phyloP scores from a whole-genome alignment of 2,329 filamentous ascomycete species.

The Colletotrichum gigasporum region DNA sequence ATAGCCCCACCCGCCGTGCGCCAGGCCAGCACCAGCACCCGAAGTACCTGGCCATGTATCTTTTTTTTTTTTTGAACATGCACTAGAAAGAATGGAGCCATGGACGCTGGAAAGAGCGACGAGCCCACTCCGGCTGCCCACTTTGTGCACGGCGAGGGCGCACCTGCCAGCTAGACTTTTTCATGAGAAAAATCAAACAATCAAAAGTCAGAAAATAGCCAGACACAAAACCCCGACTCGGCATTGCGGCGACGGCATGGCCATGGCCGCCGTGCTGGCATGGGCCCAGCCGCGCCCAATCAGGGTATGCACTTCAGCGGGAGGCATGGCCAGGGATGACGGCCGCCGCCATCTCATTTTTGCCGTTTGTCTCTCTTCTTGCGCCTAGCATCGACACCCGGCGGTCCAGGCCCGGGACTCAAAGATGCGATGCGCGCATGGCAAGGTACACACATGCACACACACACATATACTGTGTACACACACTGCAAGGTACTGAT shows the following conservation, averaged over 20 bases:
- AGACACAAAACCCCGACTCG: background rate
- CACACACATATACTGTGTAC: too few species aligned
- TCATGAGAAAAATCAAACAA: background rate
- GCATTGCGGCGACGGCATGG: background rate
- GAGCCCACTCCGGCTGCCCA: background rate
- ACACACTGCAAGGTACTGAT: too few species aligned
- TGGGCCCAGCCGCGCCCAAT: background rate
- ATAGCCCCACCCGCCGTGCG: background rate
- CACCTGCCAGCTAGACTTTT: background rate
- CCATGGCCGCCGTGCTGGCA: too few species aligned
- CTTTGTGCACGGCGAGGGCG: background rate
- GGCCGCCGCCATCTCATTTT: background rate
- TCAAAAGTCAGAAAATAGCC: constrained; percentile 3
- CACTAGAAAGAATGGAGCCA: background rate
- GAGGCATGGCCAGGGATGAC: constrained; percentile 19
- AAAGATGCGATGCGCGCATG: too few species aligned
- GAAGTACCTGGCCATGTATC: background rate
- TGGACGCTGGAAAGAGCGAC: background rate
- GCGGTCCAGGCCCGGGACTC: too few species aligned
- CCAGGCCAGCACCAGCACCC: background rate
- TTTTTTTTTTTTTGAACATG: background rate
- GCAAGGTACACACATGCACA: too few species aligned
- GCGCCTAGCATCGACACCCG: too few species aligned
- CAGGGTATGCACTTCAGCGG: background rate
- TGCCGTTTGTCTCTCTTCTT: background rate